Base-by-base conservation (phyloP, 352 stramenopile genomes). In the Pseudoperonospora humuli region DNA sequence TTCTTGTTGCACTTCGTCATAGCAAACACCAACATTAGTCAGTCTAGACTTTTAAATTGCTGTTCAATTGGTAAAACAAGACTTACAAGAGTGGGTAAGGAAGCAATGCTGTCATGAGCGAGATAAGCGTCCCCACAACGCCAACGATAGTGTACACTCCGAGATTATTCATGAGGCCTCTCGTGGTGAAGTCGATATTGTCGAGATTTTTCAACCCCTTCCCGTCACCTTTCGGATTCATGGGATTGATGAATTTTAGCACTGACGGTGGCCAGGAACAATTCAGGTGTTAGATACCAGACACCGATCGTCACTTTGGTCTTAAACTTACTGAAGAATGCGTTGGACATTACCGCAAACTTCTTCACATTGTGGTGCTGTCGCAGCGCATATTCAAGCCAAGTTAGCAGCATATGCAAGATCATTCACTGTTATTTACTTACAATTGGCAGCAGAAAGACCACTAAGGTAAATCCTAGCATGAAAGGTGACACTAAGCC, bases 291-390 rank as follows among this genome's bases (percentile, higher is more conserved):
- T 36, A 5, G 3, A 23, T 10, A 31, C 37, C 37, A 53, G 31
- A 6, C 13, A 21, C 14, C 7, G 13, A 33, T 15, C 28, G 13
- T 8, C 28, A 33, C 10, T 38, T 45, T 7, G 7, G 9, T 24
- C 21, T 18, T 28, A 15, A 55, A 14, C 67, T n/a, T 61, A 86
- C 74, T 76, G 64, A 87, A 87, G 54, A 81, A 90, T 24, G 86
- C 45, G 42, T 85, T 90, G 7, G 73, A 84, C 45, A 70, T 74
- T 9, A 87, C 63, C 9, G 75, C 72, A 31, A 86, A 90, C 40
- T 84, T 87, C 48, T 90, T 84, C 5, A 82, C 70, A 25, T 85
- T 90, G 11, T 29, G 55, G 66, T 81, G 58, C 62, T 76, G 23
- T 13, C 31, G 17, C 3, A 32, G 17, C 23, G 19, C 15, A 32